These are phyloP conservation scores for Dichomitus squalens DNA, from an alignment of 1,284 basidiomycete species.

Conservation along the genomic window DNA sequence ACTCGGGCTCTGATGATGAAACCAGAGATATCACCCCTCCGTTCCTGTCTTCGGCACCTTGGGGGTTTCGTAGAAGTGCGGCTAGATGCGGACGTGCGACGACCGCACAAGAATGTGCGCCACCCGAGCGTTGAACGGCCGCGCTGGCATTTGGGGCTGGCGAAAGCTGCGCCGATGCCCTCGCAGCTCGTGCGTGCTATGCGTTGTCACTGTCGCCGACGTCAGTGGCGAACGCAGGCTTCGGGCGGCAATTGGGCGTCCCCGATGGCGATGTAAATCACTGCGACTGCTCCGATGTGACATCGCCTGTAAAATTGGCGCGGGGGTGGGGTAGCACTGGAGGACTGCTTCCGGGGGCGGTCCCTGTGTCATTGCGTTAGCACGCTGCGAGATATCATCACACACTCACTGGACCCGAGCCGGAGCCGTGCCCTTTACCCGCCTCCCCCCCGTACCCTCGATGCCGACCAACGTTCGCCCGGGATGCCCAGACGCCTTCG, in stretches of 20 bases:
- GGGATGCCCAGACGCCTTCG: background rate
- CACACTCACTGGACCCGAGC: background rate
- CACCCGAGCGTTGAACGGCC: conserved; percentile 12
- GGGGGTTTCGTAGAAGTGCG: conserved; percentile 1
- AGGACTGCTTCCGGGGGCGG: background rate
- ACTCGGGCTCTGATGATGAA: background rate
- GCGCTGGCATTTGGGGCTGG: background rate
- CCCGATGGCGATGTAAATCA: conserved; percentile 8
- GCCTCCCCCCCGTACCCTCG: too few relatives aligned
- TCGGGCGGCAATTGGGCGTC: background rate
- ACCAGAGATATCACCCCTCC: background rate
- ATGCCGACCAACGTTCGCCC: background rate
- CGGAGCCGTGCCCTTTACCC: background rate
- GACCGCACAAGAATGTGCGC: conserved; percentile 11
- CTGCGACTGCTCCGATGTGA: background rate
- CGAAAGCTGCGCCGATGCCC: background rate
- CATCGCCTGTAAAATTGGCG: conserved; percentile 1
- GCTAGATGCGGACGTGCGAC: conserved; percentile 3
- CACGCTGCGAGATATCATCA: background rate
- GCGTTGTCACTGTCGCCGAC: conserved; percentile 2
- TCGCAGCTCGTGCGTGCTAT: background rate
- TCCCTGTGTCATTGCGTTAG: background rate
- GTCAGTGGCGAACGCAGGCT: background rate
- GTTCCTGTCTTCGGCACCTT: conserved; percentile 23
- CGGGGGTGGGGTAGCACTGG: background rate